A percentile compares a stretch with the other conserved stretches of the same genome.
Conservation (phyloP, 805 yeast species). For the Kodamaea sagamina region DNA sequence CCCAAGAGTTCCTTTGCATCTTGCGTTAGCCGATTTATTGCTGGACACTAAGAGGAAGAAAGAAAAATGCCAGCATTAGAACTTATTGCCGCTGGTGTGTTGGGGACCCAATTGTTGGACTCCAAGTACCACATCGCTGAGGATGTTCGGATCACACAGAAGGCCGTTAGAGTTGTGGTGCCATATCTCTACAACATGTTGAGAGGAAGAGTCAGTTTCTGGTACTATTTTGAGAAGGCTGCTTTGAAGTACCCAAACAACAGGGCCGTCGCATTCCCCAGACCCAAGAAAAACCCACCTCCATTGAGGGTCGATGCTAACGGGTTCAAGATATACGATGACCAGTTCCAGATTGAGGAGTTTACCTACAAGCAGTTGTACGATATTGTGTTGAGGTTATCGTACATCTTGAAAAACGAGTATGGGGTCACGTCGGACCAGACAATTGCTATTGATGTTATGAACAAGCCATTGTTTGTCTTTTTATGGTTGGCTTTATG, state of each 20-base stretch:
- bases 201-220: conserved; percentile 55
- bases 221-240: conserved; percentile 68
- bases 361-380: conserved; percentile 72
- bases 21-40: not conserved
- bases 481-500: conserved; percentile 83
- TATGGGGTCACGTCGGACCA: conserved; percentile 68
- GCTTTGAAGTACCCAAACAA: conserved; percentile 51
- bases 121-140: conserved; percentile 49
- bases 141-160: conserved; percentile 54
- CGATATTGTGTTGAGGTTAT: conserved; percentile 63
- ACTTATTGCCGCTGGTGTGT: conserved; percentile 43
- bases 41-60: not conserved
- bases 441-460: conserved; percentile 71
- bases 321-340: conserved; percentile 48
- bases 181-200: conserved; percentile 41
- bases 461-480: conserved; percentile 81
- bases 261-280: conserved; percentile 64
- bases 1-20: not conserved
- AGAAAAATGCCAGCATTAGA: conserved; percentile 37
- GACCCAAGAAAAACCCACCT: conserved; percentile 39
- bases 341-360: conserved; percentile 58
- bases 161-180: conserved; percentile 40
- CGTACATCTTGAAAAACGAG: conserved; percentile 61
- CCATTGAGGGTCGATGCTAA: conserved; percentile 26
- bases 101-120: conserved; percentile 49